Evolutionary conservation across 2,329 filamentous ascomycete genomes (phyloP), one percentile per base, ranked within the genome.

Genomic region (Talaromyces piceae): DNA sequence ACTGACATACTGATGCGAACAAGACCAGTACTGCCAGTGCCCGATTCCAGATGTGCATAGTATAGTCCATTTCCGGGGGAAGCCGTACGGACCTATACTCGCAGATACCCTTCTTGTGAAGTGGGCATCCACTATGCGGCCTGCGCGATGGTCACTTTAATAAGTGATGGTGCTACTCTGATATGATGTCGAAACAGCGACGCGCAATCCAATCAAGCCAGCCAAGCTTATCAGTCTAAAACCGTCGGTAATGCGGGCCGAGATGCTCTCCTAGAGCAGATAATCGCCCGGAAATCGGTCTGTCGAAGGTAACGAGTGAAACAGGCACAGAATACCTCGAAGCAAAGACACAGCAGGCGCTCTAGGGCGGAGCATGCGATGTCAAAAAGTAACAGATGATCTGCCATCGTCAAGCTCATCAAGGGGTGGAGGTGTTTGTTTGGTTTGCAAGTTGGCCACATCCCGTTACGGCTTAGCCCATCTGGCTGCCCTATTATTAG

Each of bases 1-100:
- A 87, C 49, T 83, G 74, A 16, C 74, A 72, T 52, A 75, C 73
- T 27, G 77, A 76, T 51, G 79, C 57, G 48, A 80, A 68, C 18
- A 56, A 43, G 5, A 52, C 41, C 52, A 52, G 54, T 26, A 51
- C 25, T 12, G 49, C 31, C 46, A 52, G 65, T 57, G 63, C 56
- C 58, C 68, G 69, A 43, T 57, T 52, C 54, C 55, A 54, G 37
- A 59, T 55, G 51, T 60, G 53, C 51, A 49, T 55, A 30, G 20
- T 47, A 12, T 27, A 33, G n/a, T 50, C 59, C 61, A 62, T 64
- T 50, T 48, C 58, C 45, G 41, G 30, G 27, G 41, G 11, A 5
- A 45, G 23, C n/a, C 20, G 41, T 25, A 47, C 41, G 47, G 26
- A 27, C 18, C 30, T 25, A 16, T 50, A 13, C 22, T 39, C 18